Evolutionary conservation across 2,329 filamentous ascomycete species (phyloP).

Genomic region (Aspergillus novofumigatus): DNA sequence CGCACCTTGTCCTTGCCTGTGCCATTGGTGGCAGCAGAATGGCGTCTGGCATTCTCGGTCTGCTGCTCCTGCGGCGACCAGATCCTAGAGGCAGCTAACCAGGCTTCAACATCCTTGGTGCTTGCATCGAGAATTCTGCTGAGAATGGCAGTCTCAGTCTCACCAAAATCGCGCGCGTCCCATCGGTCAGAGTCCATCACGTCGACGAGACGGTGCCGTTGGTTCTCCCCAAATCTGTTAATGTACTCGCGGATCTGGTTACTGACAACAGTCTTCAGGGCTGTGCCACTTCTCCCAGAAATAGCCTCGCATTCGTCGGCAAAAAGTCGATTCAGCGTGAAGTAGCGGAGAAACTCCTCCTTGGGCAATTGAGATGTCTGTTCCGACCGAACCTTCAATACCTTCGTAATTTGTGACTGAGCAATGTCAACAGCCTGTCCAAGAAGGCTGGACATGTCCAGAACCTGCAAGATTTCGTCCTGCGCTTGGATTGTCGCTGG

Average conservation of each 20-base stretch:
- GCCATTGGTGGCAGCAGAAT: slow-evolving; percentile 35
- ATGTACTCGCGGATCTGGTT: slow-evolving; percentile 61
- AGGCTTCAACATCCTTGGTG: slow-evolving; percentile 54
- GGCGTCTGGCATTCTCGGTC: slow-evolving; percentile 26
- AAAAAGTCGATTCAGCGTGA: slow-evolving; percentile 60
- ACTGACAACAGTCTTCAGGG: slow-evolving; percentile 58
- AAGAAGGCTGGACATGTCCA: slow-evolving; percentile 63
- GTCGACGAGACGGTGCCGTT: slow-evolving; percentile 54
- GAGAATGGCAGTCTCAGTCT: slow-evolving; percentile 48
- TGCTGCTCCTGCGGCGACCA: slow-evolving; percentile 42
- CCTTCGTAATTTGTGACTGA: slow-evolving; percentile 60
- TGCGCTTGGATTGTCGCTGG: slow-evolving; percentile 38
- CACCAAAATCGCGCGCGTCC: slow-evolving; percentile 61
- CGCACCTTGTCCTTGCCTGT: slow-evolving; percentile 60
- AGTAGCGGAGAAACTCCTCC: slow-evolving; percentile 58
- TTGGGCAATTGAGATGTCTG: slow-evolving; percentile 54
- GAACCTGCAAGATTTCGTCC: slow-evolving; percentile 58
- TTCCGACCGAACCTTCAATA: slow-evolving; percentile 61
- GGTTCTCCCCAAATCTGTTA: slow-evolving; percentile 52
- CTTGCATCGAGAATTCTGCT: slow-evolving; percentile 55
- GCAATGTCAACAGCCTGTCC: slow-evolving; percentile 65
- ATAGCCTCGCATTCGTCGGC: slow-evolving; percentile 65
- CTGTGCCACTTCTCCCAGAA: slow-evolving; percentile 57
- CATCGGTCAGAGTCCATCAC: slow-evolving; percentile 60
- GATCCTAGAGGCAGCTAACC: slow-evolving; percentile 49